Evolutionary conservation across 805 yeast species (phyloP), one percentile per base, ranked within the genome.

Genomic region (Yamadazyma philogaea): DNA sequence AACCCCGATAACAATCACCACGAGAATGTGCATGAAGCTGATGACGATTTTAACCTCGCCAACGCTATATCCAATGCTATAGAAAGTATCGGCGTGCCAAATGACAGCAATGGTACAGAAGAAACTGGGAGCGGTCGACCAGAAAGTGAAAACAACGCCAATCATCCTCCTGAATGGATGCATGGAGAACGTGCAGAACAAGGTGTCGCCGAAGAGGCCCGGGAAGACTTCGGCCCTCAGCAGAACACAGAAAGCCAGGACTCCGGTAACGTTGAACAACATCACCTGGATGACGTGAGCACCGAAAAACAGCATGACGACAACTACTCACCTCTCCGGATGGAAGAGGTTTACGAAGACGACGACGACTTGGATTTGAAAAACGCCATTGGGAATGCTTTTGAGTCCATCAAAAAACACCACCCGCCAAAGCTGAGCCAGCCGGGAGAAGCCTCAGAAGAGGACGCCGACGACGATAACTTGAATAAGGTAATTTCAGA

Each of bases 361-460:
- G 46, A 45, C 14, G 57, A 48, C 16, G 65, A 60, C 34, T 21
- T 51, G 2, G 66, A 56, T 33, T 53, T 64, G 20, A 62, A 64
- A 44, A 55, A 53, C 34, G 72, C 72, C 27, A 67, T 69, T 39
- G 72, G 70, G 17, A 61, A 63, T 49, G 74, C 69, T 2, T 64
- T 69, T 44, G 57, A 53, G 39, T 49, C 60, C 6, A 40, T 47
- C n/a, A 39, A 38, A 19, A 35, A 38, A 27, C 5, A n/a, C 15
- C 16, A n/a, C 8, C 18, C 27, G 3, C 18, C 37, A 4, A 30
- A 21, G 14, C 10, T 5, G 21, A 24, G 20, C 6, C 26, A n/a
- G 14, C 17, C 7, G 6, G 30, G 14, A 2, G 30, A 34, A 21
- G 17, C 37, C 12, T 10, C 11, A 5, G 26, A 27, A 24, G 28